Evolutionary conservation across 23 red algal species (phyloP), one percentile per base, ranked within the genome.

Genomic region (Agarophyton chilense): DNA sequence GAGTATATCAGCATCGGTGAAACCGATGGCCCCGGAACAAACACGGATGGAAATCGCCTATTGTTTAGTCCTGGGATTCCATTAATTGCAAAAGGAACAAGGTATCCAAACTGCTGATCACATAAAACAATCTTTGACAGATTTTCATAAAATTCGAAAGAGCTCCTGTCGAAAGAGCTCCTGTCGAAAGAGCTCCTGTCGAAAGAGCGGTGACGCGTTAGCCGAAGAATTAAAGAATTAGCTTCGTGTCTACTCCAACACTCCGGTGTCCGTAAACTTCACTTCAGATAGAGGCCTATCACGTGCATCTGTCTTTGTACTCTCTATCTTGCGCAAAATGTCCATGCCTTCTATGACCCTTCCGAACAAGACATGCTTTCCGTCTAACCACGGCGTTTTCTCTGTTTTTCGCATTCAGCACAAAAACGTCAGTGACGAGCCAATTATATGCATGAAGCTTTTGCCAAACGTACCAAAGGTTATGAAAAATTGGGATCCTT

Each of bases 321-420:
- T 21, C 67, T 94, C 96, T 19, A 98, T 95, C 67, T 95, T 90
- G 53, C 82, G 58, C 72, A 98, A 36, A 33, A 88, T 92, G 26
- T 96, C 90, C 90, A 99, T 94, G 33, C 97, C 97, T 47, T 99
- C 97, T 10, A 94, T 11, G 9, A 99, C 97, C 40, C 92, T 88
- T 60, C 97, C 97, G 32, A 99, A 99, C 46, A 95, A 75, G 25
- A 95, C 93, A 62, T 99, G 93, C 82, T 95, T 99, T 21, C 93
- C 93, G 60, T 99, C 97, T 40, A 99, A 77, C 93, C 93, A 95
- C 26, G 93, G 78, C 21, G 87, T 95, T 82, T 86, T 77, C 33
- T 16, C 77, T 83, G 44, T 55, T 18, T 17, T 24, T 36, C 34
- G 28, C 10, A 35, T 31, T 18, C 31, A 65, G 9, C 9, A 9